phyloP scores from a whole-genome alignment of 768 basidiomycete species.

The Leccinum variicolor region DNA sequence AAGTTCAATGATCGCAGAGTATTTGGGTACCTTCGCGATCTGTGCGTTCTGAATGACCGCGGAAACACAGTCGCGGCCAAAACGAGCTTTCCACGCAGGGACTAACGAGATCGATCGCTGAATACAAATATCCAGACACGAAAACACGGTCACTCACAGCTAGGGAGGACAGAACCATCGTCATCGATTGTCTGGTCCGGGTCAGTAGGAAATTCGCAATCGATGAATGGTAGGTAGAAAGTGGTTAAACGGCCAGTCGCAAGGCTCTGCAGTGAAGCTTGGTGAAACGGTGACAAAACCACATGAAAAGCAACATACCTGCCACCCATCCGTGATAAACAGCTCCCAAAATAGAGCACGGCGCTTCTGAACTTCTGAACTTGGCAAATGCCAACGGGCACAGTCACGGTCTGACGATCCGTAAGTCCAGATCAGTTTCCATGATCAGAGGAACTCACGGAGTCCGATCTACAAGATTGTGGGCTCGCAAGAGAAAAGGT shows the following conservation, averaged over 20 bases:
- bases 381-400: slow-evolving; percentile 62
- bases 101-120: slow-evolving; percentile 35
- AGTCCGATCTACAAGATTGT: slow-evolving; percentile 52
- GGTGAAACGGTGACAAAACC: not conserved
- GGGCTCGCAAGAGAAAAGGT: not conserved
- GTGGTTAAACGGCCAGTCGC: slow-evolving; percentile 69
- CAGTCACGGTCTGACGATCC: slow-evolving; percentile 62
- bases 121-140: not conserved
- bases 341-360: slow-evolving; percentile 72
- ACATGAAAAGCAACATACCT: slow-evolving; percentile 39
- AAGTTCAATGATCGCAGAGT: slow-evolving; percentile 58
- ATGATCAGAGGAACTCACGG: slow-evolving; percentile 42
- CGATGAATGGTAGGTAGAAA: slow-evolving; percentile 68
- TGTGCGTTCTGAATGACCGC: slow-evolving; percentile 67
- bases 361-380: slow-evolving; percentile 66
- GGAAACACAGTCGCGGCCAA: slow-evolving; percentile 62
- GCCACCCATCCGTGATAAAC: slow-evolving; percentile 73
- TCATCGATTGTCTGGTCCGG: slow-evolving; percentile 55
- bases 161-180: slow-evolving; percentile 54
- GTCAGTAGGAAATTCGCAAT: slow-evolving; percentile 65
- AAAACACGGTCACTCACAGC: slow-evolving; percentile 44
- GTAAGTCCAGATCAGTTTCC: slow-evolving; percentile 11
- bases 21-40: slow-evolving; percentile 61
- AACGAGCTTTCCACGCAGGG: slow-evolving; percentile 67
- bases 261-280: slow-evolving; percentile 43